phyloP scores from a whole-genome alignment of 306 rosid genomes.

The Argentina anserina region DNA sequence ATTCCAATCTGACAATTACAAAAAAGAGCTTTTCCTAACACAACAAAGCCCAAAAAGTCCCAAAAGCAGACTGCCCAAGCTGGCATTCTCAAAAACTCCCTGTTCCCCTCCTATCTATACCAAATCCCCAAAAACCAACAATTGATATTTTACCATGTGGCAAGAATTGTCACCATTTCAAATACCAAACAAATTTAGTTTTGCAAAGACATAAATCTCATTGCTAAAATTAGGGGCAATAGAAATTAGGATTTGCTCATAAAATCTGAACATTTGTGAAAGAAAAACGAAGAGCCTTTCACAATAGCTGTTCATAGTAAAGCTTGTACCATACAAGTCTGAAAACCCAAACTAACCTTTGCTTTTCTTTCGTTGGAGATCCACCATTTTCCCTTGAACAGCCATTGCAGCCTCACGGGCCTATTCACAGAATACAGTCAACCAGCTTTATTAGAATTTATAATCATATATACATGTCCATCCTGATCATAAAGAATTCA shows the following conservation, averaged over 20 bases:
- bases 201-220: neutral
- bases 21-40: neutral
- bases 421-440: slow-evolving; percentile 43
- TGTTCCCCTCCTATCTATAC: neutral
- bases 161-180: neutral
- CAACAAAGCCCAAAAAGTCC: neutral
- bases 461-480: neutral
- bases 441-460: neutral
- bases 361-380: slow-evolving; percentile 90
- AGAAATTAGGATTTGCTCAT: neutral
- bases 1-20: neutral
- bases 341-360: slow-evolving; percentile 50
- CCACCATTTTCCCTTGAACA: slow-evolving; percentile 83
- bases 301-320: neutral
- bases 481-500: neutral
- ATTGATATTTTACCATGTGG: neutral
- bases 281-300: neutral
- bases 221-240: neutral
- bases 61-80: neutral
- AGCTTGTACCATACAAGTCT: neutral
- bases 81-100: neutral
- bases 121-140: neutral
- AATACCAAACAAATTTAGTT: neutral
- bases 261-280: neutral
- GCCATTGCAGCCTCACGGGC: slow-evolving; percentile 93